Evolutionary conservation across 441 rosid genomes (phyloP), one percentile per base, ranked within the genome.

Genomic region (Brassica balearica): DNA sequence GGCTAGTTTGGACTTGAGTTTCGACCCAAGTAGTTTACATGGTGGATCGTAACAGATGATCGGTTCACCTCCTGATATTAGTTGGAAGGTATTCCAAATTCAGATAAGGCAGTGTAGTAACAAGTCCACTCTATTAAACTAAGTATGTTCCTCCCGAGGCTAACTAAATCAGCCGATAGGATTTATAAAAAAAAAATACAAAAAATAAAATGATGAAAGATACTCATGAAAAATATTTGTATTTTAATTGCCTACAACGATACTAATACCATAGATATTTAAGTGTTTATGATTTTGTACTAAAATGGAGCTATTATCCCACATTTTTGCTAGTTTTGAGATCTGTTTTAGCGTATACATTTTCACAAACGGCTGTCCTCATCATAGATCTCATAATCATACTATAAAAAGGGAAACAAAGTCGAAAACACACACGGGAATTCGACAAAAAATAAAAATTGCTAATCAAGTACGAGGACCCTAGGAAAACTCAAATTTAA

Each of bases 381-480:
- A 34, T 62, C 69, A 69, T 51, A 51, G 25, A 20, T 7, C 62
- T 12, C 0, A 11, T 8, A 22, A 15, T 22, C 32, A 14, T 64
- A 53, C n/a, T 38, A 11, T 55, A 38, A 15, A 14, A 62, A 59
- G 56, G n/a, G 56, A 14, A 25, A 29, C 4, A 5, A 48, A 38
- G 15, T 53, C 48, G 27, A 65, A 56, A 56, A 56, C 66, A 68
- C 53, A 19, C 8, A 48, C n/a, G 8, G 12, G 7, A 77, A 58
- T 66, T 46, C 14, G 67, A 65, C 64, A 61, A 34, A 19, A 19
- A 41, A 41, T 34, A 23, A 71, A 60, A 27, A 25, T 10, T 38
- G 48, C 3, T 72, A 58, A 72, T 78, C 56, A 72, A 59, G 81
- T 65, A 64, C 43, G 76, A 71, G 60, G 71, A 76, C 69, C 14